Percentiles rank a stretch among this genome's conserved stretches.
phyloP scores from a whole-genome alignment of 306 rosid species.

The Medicago lupulina region DNA sequence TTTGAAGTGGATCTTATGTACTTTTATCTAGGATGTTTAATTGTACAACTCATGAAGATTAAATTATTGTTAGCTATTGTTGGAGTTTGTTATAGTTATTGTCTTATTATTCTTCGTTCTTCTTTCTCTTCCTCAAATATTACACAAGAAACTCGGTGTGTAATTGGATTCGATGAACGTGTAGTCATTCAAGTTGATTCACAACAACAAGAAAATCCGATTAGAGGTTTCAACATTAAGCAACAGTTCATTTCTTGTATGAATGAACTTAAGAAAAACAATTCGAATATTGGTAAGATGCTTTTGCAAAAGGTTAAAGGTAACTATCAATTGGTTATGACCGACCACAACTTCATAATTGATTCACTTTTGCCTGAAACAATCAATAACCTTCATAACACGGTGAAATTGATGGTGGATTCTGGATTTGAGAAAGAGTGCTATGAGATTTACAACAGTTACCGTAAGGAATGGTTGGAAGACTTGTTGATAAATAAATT shows the following conservation, averaged over 20 bases:
- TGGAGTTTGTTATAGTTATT: not conserved
- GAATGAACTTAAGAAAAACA: not conserved
- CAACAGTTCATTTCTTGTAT: not conserved
- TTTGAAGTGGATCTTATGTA: no score
- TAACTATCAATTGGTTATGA: not conserved
- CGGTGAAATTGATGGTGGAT: conserved; percentile 64
- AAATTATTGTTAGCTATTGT: no score
- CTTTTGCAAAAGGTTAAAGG: not conserved
- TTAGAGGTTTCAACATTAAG: not conserved
- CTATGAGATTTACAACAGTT: conserved; percentile 51
- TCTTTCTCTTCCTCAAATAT: not conserved
- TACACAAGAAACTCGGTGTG: not conserved
- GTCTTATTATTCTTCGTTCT: not conserved
- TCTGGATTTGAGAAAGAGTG: conserved; percentile 69
- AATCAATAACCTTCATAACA: conserved; percentile 65
- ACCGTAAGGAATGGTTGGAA: not conserved
- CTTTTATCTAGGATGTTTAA: no score
- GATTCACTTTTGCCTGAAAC: conserved; percentile 62
- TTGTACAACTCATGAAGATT: no score
- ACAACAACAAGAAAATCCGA: not conserved
- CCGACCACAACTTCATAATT: conserved; percentile 59
- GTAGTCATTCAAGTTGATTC: not conserved
- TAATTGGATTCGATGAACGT: not conserved
- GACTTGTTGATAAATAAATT: not conserved
- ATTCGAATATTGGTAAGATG: not conserved